phyloP scores from a whole-genome alignment of 495 filamentous ascomycete species.

The Geopyxis carbonaria region DNA sequence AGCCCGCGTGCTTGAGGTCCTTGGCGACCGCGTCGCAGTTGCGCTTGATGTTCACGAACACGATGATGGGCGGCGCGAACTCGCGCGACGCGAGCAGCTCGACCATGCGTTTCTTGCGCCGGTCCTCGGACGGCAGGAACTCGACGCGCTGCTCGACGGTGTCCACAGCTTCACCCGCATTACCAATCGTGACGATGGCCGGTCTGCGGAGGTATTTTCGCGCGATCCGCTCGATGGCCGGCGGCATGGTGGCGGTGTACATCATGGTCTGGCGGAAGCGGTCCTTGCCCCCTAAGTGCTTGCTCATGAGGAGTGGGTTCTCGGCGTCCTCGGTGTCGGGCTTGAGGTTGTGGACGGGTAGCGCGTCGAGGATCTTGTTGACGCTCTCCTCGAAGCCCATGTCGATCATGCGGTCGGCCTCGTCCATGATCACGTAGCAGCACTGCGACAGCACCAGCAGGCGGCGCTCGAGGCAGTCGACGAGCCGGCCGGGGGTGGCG shows the following conservation, averaged over 20 bases:
- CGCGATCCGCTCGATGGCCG: conserved; percentile 84
- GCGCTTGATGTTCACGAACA: conserved; percentile 99
- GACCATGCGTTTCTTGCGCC: conserved; percentile 85
- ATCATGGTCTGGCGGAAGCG: conserved; percentile 98
- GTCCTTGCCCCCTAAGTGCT: conserved; percentile 64
- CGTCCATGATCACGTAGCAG: conserved; percentile 97
- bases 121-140: conserved; percentile 81
- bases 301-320: conserved; percentile 65
- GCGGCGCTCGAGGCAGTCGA: conserved; percentile 90
- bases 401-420: conserved; percentile 99
- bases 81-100: conserved; percentile 78
- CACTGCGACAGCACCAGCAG: conserved; percentile 85
- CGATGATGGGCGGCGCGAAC: conserved; percentile 86
- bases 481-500: conserved; percentile 88
- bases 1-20: conserved; percentile 91
- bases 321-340: conserved; percentile 91
- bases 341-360: conserved; percentile 89
- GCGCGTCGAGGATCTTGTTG: conserved; percentile 95
- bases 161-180: conserved; percentile 92
- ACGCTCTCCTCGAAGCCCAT: conserved; percentile 95
- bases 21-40: conserved; percentile 93
- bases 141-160: conserved; percentile 97
- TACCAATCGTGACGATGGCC: conserved; percentile 88
- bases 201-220: conserved; percentile 89
- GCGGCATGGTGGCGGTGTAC: conserved; percentile 98